These are phyloP conservation scores for Sarocladium kiliense DNA, from an alignment of 2,329 filamentous ascomycete genomes.

Conservation along the genomic window DNA sequence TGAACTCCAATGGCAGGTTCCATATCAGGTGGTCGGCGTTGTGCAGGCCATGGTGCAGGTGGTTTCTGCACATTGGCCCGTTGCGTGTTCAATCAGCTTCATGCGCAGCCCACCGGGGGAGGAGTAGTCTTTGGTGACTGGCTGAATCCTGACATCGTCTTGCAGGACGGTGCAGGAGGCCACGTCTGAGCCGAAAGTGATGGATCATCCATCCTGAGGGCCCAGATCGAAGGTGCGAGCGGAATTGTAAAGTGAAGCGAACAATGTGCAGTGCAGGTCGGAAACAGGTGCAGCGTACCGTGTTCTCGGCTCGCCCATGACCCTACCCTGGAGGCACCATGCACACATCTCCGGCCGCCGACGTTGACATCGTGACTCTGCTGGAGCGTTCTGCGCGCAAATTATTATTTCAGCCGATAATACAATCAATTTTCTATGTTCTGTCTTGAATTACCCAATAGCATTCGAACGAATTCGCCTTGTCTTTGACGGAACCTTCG, in stretches of 20 bases:
- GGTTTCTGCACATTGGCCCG: background rate
- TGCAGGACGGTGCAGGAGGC: slow-evolving; percentile 2
- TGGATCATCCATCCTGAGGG: background rate
- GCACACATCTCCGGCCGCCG: too few relatives aligned
- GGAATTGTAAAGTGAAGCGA: background rate
- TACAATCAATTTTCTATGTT: too few relatives aligned
- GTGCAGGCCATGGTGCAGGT: background rate
- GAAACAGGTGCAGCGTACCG: too few relatives aligned
- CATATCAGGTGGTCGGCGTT: background rate
- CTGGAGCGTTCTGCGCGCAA: too few relatives aligned
- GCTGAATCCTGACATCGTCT: background rate
- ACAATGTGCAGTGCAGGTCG: background rate
- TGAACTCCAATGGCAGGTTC: background rate
- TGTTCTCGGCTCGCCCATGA: too few relatives aligned
- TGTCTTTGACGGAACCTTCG: background rate
- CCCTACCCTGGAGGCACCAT: too few relatives aligned
- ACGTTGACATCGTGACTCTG: too few relatives aligned
- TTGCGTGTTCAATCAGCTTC: background rate
- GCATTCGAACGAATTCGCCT: too few relatives aligned
- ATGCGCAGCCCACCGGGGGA: background rate
- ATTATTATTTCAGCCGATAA: too few relatives aligned
- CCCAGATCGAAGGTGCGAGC: background rate
- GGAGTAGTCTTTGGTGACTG: background rate
- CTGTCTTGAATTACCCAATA: too few relatives aligned
- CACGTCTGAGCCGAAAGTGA: background rate